Evolutionary conservation across 345 rosid species (phyloP), one percentile per base, ranked within the genome.

Genomic region (Anastatica hierochuntica): DNA sequence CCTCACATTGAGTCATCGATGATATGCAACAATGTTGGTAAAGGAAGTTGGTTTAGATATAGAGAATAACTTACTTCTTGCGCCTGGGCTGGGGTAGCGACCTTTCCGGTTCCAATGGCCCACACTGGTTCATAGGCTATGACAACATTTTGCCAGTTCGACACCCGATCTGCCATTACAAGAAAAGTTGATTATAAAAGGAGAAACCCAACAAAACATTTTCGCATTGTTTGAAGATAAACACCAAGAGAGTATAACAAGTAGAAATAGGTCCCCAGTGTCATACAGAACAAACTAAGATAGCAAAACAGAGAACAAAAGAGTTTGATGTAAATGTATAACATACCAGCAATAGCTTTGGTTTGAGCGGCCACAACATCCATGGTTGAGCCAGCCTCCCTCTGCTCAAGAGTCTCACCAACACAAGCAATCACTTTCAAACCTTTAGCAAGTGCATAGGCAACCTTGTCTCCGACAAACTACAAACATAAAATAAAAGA

Each of bases 51-150:
- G 2, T 8, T 6, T 29, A 2, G 1, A 14, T 34, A 40, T 14
- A 4, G 13, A 62, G 30, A 46, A 62, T 15, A 18, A 60, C 89
- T 75, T 71, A 84, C 98, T 62, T 90, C 98, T 69, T 90, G 95
- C 53, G 96, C 98, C 64, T 90, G 96, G 47, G 81, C 83, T 56
- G 92, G 95, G 53, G 78, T 72, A 17, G 95, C 95, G 50, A 87
- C 98, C 79, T 87, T 87, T 58, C 92, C 96, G 14, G 95, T 87
- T 67, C 92, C 92, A 64, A 87, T 90, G 43, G 95, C 96, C 96
- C 96, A 90, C 46, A 90, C 96, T 21, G 96, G 95, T 50, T 87
- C 95, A 61, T 87, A 87, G 37, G 96, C 98, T 62, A 87, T 50
- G 43, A 87, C 96, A 56, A 90, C 79, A 67, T 82, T 53, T 5